Evolutionary conservation across 2,329 filamentous ascomycete genomes (phyloP).

Genomic region (Mariannaea sp.): DNA sequence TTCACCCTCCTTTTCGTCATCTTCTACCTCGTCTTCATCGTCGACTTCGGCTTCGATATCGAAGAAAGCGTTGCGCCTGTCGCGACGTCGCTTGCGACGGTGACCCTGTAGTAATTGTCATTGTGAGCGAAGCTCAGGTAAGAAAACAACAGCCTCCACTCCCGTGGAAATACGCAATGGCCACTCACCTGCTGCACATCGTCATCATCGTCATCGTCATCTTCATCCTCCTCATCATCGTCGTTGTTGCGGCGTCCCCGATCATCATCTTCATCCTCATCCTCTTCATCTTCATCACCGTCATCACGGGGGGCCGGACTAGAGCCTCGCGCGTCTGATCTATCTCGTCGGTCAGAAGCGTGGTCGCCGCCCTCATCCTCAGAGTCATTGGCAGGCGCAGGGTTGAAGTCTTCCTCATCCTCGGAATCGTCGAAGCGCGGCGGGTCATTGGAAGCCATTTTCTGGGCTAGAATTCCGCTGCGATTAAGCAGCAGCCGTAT

Average conservation of each 20-base stretch:
- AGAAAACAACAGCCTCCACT: too few species aligned
- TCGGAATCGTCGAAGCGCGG: conserved; percentile 66
- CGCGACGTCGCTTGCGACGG: conserved; percentile 80
- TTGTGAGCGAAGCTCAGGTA: background rate
- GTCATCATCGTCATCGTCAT: conserved; percentile 66
- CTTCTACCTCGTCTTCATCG: conserved; percentile 85
- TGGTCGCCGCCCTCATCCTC: conserved; percentile 59
- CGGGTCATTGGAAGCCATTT: conserved; percentile 54
- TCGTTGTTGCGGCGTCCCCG: conserved; percentile 45
- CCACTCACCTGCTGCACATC: conserved; percentile 66
- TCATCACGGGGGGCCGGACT: conserved; percentile 40
- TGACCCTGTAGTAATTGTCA: conserved; percentile 52
- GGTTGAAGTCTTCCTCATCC: conserved; percentile 90
- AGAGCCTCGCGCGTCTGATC: conserved; percentile 48
- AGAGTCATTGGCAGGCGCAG: conserved; percentile 72
- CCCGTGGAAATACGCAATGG: background rate
- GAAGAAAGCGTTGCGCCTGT: conserved; percentile 83
- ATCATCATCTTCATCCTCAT: conserved; percentile 46
- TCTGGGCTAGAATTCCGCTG: conserved; percentile 27
- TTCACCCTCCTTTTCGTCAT: conserved; percentile 87
- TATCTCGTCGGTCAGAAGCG: conserved; percentile 41
- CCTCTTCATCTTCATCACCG: conserved; percentile 46
- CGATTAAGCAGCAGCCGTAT: conserved; percentile 23
- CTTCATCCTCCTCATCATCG: conserved; percentile 51
- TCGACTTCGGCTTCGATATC: conserved; percentile 99